A percentile compares a stretch with the other conserved stretches of the same genome.
These are phyloP conservation scores for Fomitopsis palustris DNA, from an alignment of 1,284 basidiomycete genomes.

Conservation along the genomic window DNA sequence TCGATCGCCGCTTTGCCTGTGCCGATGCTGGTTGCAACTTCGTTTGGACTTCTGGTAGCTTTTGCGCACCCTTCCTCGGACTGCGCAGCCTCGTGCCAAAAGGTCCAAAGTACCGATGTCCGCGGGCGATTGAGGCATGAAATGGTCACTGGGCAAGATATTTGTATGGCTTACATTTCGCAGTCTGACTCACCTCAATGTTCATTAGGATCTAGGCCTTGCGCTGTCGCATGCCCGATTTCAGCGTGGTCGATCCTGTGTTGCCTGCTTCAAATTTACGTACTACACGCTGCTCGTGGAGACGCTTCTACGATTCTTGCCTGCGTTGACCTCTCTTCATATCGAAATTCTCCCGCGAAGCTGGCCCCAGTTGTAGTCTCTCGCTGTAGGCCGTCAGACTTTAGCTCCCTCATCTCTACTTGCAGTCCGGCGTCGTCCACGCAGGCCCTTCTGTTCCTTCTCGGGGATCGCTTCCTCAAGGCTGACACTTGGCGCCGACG, in stretches of 20 bases:
- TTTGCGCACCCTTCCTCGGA: no score
- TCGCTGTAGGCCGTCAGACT: neutral
- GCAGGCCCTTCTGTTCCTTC: neutral
- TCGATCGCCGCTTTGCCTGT: no score
- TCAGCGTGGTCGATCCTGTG: constrained; percentile 5
- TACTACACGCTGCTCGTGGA: constrained; percentile 3
- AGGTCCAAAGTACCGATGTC: no score
- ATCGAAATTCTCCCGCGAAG: constrained; percentile 13
- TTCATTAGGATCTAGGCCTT: neutral
- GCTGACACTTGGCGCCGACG: constrained; percentile 1
- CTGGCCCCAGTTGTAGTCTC: neutral
- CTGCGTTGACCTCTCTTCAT: constrained; percentile 2
- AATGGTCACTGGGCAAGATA: neutral
- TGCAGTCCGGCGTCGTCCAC: neutral
- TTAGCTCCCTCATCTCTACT: constrained; percentile 1
- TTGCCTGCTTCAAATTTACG: constrained; percentile 5
- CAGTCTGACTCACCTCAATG: neutral
- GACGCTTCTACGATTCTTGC: constrained; percentile 3
- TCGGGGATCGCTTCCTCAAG: neutral
- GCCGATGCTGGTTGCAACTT: no score
- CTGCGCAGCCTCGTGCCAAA: no score
- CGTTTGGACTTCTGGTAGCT: no score
- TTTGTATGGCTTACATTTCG: neutral
- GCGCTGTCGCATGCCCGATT: neutral
- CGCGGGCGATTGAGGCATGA: no score